phyloP scores from a whole-genome alignment of 495 filamentous ascomycete genomes.

The Penicillium coffeae region DNA sequence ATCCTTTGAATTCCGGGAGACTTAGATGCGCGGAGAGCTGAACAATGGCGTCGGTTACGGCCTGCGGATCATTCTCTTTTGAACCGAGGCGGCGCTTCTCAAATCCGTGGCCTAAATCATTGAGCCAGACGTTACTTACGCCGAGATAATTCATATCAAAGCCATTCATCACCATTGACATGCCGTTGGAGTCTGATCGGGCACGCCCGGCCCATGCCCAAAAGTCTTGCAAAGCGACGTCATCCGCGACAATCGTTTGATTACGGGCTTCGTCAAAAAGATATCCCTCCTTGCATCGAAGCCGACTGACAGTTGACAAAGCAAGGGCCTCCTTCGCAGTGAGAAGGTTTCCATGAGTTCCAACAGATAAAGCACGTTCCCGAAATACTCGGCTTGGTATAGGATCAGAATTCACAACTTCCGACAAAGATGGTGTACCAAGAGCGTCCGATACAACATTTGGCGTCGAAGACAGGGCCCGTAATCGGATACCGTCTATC shows the following conservation, averaged over 20 bases:
- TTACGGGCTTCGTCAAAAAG: constrained; percentile 71
- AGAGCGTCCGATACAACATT: not conserved
- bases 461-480: constrained; percentile 16
- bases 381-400: constrained; percentile 43
- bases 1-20: constrained; percentile 46
- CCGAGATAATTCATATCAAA: constrained; percentile 86
- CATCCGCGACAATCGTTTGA: constrained; percentile 60
- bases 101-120: constrained; percentile 51
- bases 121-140: constrained; percentile 74
- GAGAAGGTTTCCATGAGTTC: constrained; percentile 20
- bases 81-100: constrained; percentile 29
- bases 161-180: constrained; percentile 68
- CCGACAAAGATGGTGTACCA: constrained; percentile 1
- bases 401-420: constrained; percentile 15
- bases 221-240: constrained; percentile 68
- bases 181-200: constrained; percentile 57
- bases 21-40: constrained; percentile 46
- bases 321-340: constrained; percentile 41
- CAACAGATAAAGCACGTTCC: constrained; percentile 35
- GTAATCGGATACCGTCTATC: constrained; percentile 27
- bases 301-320: constrained; percentile 42
- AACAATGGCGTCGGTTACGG: constrained; percentile 46
- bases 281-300: constrained; percentile 68
- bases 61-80: constrained; percentile 23
- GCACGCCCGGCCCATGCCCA: constrained; percentile 76